Base-by-base conservation (phyloP, 331 rosid genomes). In the Stylosanthes scabra region DNA sequence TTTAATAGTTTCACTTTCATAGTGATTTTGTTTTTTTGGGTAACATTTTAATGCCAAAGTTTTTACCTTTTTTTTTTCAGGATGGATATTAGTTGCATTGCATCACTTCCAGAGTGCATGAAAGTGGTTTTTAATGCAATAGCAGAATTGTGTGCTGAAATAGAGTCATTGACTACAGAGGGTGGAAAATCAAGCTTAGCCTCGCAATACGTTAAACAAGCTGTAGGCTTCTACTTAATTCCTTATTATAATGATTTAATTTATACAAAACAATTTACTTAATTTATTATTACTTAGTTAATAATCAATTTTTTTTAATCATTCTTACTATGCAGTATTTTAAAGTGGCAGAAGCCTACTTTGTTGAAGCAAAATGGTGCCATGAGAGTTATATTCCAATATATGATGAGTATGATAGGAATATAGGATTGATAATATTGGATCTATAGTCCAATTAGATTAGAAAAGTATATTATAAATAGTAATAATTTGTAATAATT, bases 331-430 rank as follows among this genome's bases (percentile, higher is more conserved):
- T 7, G 31, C 20, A 85, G 86, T 7, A 75, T 44, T 47, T 63
- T 20, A 51, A 2, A 1, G 14, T 49, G 28, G 69, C 54, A 2
- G 9, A 47, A 66, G 54, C 66, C 12, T 86, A 74, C 46, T 29
- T 51, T 1, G 11, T 28, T 2, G 88, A 86, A 62, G 84, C 90
- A 39, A 68, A 59, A 46, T 83, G 90, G 88, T 65, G 70, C 1
- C 45, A 73, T 15, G 4, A 81, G 31, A 31, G 41, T 8, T 12
- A 68, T 8, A 37, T 69, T 6, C 86, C 88, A 47, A 59, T 68
- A 1, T 16, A 75, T 20, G 86, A 75, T 0, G 86, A 86, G 41
- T n/a, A n/a, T n/a, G n/a, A n/a, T n/a, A n/a, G n/a, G n/a, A n/a
- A n/a, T n/a, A n/a, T n/a, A n/a, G n/a, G n/a, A n/a, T n/a, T n/a